Evolutionary conservation across 192 early-diverging fungal species (phyloP), one percentile per base, ranked within the genome.

Genomic region (Funneliformis geosporum): DNA sequence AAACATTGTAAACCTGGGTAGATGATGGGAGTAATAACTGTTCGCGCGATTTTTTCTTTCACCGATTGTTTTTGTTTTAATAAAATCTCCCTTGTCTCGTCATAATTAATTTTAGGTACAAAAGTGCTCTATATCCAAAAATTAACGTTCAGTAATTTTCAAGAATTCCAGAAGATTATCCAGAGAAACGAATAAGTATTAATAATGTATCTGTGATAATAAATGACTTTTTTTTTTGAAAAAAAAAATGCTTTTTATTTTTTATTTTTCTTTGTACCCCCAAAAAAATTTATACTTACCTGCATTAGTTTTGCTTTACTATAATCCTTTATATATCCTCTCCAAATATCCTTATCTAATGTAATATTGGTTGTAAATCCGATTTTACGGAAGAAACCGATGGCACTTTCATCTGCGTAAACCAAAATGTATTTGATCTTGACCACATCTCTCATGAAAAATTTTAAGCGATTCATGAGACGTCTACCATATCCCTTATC

Each of bases 271-370:
- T n/a, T n/a, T n/a, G n/a, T n/a, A n/a, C n/a, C n/a, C n/a, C n/a
- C n/a, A 70, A 40, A n/a, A 43, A 28, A 0, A 28, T 27, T 40
- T 18, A 64, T 44, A 28, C 8, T 28, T 83, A 91, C 90, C 87
- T 95, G 95, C 96, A 99, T 97, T 21, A 99, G 87, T 9, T 97
- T 99, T 50, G 96, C 98, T 16, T 97, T 97, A 80, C 98, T 97
- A 82, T 99, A 99, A 85, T 99, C 98, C 81, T 99, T 99, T 82
- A 99, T 99, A 82, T 99, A 98, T 1, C 97, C 97, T 81, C 98
- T 92, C 98, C 98, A 99, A 67, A 95, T 86, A 28, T 89, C 86
- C 76, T 94, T 93, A 76, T 99, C 97, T 77, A 99, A 85, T 18
- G 96, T 95, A 59, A 99, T 97, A 23, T 99, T 97, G 14, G 95